Evolutionary conservation across 305 asterid genomes (phyloP).

Genomic region (Fraxinus xanthoxyloides): DNA sequence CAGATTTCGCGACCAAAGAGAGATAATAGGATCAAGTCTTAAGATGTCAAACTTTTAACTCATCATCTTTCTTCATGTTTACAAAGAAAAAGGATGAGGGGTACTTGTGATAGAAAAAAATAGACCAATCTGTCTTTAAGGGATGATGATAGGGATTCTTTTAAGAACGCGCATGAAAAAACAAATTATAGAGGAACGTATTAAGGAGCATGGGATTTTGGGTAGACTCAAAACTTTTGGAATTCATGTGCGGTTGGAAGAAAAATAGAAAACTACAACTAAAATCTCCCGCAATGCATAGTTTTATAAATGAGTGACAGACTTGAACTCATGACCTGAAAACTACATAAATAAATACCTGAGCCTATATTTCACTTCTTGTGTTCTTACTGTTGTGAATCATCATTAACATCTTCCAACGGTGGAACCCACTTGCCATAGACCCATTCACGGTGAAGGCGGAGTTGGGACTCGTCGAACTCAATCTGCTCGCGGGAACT

Average conservation of each 20-base stretch:
- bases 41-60: not conserved
- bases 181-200: not conserved
- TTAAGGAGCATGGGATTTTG: not conserved
- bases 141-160: not conserved
- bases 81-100: not conserved
- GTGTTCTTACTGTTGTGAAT: not conserved
- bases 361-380: not conserved
- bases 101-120: not conserved
- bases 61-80: not conserved
- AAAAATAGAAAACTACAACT: not conserved
- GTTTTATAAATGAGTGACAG: not conserved
- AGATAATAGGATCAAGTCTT: not conserved
- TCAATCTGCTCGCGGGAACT: slow-evolving; percentile 52
- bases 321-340: not conserved
- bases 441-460: slow-evolving; percentile 67
- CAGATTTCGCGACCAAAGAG: not conserved
- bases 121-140: not conserved
- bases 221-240: not conserved
- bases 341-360: not conserved
- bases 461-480: slow-evolving; percentile 38
- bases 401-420: slow-evolving; percentile 16
- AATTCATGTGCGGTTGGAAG: not conserved
- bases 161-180: not conserved
- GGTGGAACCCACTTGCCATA: slow-evolving; percentile 55
- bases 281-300: not conserved